Conservation (phyloP, 371 early-diverging fungal species). For the Apophysomyces variabilis region DNA sequence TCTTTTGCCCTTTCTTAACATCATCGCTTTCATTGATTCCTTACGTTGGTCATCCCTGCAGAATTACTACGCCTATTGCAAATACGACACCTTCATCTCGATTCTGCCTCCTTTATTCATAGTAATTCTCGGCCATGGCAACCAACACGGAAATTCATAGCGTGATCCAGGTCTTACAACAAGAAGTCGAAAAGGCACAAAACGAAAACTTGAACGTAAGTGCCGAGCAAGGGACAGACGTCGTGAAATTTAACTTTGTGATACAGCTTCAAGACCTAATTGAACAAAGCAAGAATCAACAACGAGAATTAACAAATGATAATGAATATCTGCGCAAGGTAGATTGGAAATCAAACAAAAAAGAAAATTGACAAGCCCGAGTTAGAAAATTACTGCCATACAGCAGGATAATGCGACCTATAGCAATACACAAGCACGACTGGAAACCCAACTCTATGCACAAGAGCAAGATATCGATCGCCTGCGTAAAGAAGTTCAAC, state of each 20-base stretch:
- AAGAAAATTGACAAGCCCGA: neutral
- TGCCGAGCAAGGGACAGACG: neutral
- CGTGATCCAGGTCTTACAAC: slow-evolving; percentile 31
- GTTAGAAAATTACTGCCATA: slow-evolving; percentile 43
- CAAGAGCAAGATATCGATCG: slow-evolving; percentile 46
- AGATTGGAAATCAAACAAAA: slow-evolving; percentile 3
- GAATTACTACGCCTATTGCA: slow-evolving; percentile 9
- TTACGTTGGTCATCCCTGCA: slow-evolving; percentile 7
- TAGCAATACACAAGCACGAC: slow-evolving; percentile 46
- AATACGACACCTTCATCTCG: slow-evolving; percentile 9
- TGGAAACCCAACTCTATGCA: slow-evolving; percentile 53
- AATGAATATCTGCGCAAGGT: slow-evolving; percentile 50
- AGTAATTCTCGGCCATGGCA: slow-evolving; percentile 12
- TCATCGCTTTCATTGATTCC: slow-evolving; percentile 17
- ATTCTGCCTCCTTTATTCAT: slow-evolving; percentile 1
- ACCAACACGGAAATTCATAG: slow-evolving; percentile 27
- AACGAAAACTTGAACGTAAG: slow-evolving; percentile 35
- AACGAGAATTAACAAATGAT: slow-evolving; percentile 34
- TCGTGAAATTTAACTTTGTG: neutral
- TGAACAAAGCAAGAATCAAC: slow-evolving; percentile 35
- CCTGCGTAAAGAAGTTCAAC: slow-evolving; percentile 44
- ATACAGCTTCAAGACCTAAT: slow-evolving; percentile 40
- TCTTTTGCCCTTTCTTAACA: slow-evolving; percentile 12
- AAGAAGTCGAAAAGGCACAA: slow-evolving; percentile 29
- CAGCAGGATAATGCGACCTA: slow-evolving; percentile 48